Evolutionary conservation across 169 alveolate species (phyloP), one percentile per base, ranked within the genome.

Genomic region (Cryptosporidium felis): DNA sequence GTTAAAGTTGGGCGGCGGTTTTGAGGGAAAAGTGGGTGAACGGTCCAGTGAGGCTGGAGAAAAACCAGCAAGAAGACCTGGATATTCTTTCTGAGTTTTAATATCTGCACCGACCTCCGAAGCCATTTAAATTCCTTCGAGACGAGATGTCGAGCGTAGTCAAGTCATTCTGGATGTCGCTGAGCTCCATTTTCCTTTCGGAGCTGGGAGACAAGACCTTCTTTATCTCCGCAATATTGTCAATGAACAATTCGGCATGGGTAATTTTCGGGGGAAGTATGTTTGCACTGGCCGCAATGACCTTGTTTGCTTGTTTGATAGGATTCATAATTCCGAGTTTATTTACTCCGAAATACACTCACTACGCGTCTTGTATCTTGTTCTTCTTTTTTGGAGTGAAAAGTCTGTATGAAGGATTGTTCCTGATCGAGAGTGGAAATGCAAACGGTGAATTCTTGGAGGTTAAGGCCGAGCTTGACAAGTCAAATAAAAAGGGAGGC

Each of bases 201-300:
- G 96, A 92, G 88, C 18, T 92, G 38, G 95, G 94, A 18, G 95
- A 93, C 62, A 80, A 91, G 58, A 92, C 96, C 28, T 93, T 92
- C 62, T 91, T 93, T 38, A 81, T 93, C 23, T 89, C 91, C 1
- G 92, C 93, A 40, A 62, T 91, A 8, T 90, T 91, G 32, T 74
- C 94, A 44, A 80, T 88, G 91, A 90, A 88, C 58, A 47, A 80
- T 58, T 46, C 91, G 2, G 80, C 91, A 65, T 49, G 74, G 44
- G 82, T 80, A 30, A 82, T 93, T 16, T 89, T 91, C 42, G n/a
- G 62, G 18, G 94, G 94, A 1, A 81, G 91, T 14, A 51, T 89
- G 45, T 38, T 67, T 26, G 92, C 93, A 2, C 45, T 93, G 90
- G 82, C 88, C 44, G 74, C 90, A 10, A 91, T 93, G 94, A 91